Evolutionary conservation across 2,329 filamentous ascomycete genomes (phyloP).

Genomic region (Diaporthe sp.): DNA sequence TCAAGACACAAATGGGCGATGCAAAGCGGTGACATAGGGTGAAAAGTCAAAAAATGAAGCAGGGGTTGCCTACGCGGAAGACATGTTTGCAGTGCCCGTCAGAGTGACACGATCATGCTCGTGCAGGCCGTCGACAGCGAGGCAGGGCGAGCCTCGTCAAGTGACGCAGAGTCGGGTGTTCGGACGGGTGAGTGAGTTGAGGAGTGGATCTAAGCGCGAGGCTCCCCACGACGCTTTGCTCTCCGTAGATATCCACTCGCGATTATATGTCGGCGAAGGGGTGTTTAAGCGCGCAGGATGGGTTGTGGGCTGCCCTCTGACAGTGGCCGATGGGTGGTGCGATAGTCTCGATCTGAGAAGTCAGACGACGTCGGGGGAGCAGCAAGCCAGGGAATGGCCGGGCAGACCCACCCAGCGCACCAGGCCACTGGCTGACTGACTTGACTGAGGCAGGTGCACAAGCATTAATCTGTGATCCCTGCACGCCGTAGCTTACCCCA

Average conservation of each 20-base stretch:
- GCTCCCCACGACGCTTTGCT: constrained; percentile 33
- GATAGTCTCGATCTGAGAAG: constrained; percentile 31
- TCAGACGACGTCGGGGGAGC: constrained; percentile 36
- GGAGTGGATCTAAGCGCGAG: constrained; percentile 39
- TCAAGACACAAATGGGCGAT: neutral
- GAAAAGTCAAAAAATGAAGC: neutral
- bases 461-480: constrained; percentile 16
- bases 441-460: neutral
- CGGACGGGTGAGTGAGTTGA: constrained; percentile 37
- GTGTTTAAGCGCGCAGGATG: constrained; percentile 20
- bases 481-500: constrained; percentile 28
- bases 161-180: constrained; percentile 26
- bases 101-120: constrained; percentile 28
- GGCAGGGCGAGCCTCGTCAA: constrained; percentile 35
- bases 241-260: constrained; percentile 14
- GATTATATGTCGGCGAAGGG: constrained; percentile 13
- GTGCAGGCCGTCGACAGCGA: constrained; percentile 14
- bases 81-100: constrained; percentile 33
- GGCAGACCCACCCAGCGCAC: constrained; percentile 15
- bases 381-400: constrained; percentile 12
- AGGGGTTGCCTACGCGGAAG: constrained; percentile 39
- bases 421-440: neutral
- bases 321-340: constrained; percentile 28
- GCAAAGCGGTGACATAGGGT: neutral
- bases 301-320: constrained; percentile 17